Percentiles rank a stretch among this genome's conserved stretches.
Evolutionary conservation across 805 yeast species (phyloP).

Genomic region (Candida sanyiensis): DNA sequence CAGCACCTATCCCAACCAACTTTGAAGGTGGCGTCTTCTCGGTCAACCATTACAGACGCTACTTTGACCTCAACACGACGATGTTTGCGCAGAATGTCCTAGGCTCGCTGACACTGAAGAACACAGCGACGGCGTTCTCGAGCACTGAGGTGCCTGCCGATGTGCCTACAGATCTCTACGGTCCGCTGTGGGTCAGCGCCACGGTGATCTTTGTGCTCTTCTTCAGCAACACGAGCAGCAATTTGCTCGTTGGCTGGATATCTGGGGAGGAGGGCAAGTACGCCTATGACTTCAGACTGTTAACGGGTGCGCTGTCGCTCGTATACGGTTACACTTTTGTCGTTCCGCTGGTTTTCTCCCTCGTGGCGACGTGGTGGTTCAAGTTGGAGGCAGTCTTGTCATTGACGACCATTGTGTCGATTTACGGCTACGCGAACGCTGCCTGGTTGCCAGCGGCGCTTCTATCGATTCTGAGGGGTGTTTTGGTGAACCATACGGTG

Average conservation of each 20-base stretch:
- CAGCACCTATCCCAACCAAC: slow-evolving; percentile 10
- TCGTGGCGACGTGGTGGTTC: slow-evolving; percentile 45
- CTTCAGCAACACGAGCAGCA: slow-evolving; percentile 66
- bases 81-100: slow-evolving; percentile 53
- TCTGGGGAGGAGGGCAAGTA: slow-evolving; percentile 38
- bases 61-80: slow-evolving; percentile 61
- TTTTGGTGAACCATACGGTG: slow-evolving; percentile 40
- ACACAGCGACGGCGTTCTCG: background rate
- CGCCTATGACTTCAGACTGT: slow-evolving; percentile 51
- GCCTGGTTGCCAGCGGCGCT: slow-evolving; percentile 83
- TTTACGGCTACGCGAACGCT: slow-evolving; percentile 80
- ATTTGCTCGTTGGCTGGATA: slow-evolving; percentile 50
- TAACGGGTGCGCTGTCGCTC: slow-evolving; percentile 62
- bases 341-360: slow-evolving; percentile 54
- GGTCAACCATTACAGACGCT: slow-evolving; percentile 54
- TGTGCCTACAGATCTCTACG: slow-evolving; percentile 57
- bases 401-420: slow-evolving; percentile 56
- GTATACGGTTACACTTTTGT: slow-evolving; percentile 72
- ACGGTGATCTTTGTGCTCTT: slow-evolving; percentile 71
- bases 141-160: background rate
- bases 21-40: slow-evolving; percentile 46
- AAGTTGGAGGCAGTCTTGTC: slow-evolving; percentile 46
- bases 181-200: slow-evolving; percentile 87
- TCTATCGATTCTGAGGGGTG: slow-evolving; percentile 50
- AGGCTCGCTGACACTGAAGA: slow-evolving; percentile 50